Base-by-base conservation (phyloP, 495 filamentous ascomycete species). In the Alectoria sarmentosa region DNA sequence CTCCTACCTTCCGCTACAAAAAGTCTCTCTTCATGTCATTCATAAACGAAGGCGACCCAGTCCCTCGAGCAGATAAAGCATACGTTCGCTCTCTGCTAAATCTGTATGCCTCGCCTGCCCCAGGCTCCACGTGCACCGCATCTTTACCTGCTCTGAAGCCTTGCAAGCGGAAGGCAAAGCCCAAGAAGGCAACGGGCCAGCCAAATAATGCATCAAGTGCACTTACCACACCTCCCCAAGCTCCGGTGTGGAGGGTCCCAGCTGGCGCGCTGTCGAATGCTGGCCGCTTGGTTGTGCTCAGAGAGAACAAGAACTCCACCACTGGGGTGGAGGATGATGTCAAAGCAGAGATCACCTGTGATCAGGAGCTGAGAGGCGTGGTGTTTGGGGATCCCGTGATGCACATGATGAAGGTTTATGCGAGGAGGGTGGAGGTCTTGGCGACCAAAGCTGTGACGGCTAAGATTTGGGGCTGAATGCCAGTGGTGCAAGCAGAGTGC, bases 31-130 rank as follows among this genome's bases (percentile, higher is more conserved):
- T 94, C 73, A 75, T 88, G 38, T 84, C 83, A 23, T 90, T 95
- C 70, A 76, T 92, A 66, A 95, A 94, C 69, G 90, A 95, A 69
- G 90, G 90, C 5, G 90, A 95, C 66, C 90, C 89, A 0, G 89
- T 95, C 0, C 76, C 85, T 3, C 74, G 90, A 26, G 90, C 90
- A 0, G 90, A 93, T 69, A 88, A 83, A 72, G 81, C 82, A 0
- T 92, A 92, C 67, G 78, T 93, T 14, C 77, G 80, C 52, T 87
- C 84, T 21, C 78, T 95, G 34, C 75, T 92, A 14, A 85, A 87
- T 64, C 79, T 94, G 2, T 90, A 89, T 69, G 78, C 84, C 4
- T 74, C 78, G 0, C 86, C 90, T 0, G 78, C 83, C 1, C 89
- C 90, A 1, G 57, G 57, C 23, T n/a, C 57, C 21, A 63, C 54